A percentile compares a stretch with the other conserved stretches of the same genome.
phyloP scores from a whole-genome alignment of 169 alveolate species.

The Pseudocohnilembus persalinus region DNA sequence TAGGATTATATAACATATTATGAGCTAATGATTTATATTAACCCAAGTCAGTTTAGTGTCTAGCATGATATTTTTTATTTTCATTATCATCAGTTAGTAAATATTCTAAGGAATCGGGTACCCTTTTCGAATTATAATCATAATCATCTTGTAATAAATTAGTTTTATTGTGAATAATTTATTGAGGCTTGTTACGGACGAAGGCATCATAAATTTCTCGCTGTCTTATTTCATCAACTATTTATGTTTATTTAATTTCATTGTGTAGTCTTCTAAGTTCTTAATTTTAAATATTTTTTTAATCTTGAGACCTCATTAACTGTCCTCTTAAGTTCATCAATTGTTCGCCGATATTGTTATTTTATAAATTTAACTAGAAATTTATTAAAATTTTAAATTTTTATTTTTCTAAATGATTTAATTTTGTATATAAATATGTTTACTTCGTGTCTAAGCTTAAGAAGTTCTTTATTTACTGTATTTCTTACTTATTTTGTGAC shows the following conservation, averaged over 20 bases:
- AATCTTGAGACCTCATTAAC: slow-evolving; percentile 21
- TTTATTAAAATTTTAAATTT: no score
- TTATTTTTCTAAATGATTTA: background rate
- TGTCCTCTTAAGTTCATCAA: slow-evolving; percentile 18
- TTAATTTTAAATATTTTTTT: slow-evolving; percentile 8
- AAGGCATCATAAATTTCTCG: slow-evolving; percentile 30
- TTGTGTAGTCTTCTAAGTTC: slow-evolving; percentile 15
- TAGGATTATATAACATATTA: background rate
- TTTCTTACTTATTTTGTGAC: slow-evolving; percentile 22
- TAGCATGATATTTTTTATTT: background rate
- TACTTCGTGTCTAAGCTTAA: slow-evolving; percentile 24
- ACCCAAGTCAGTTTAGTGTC: background rate
- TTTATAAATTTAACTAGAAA: slow-evolving; percentile 1
- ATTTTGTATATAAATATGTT: no score
- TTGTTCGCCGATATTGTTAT: slow-evolving; percentile 23
- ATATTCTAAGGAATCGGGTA: background rate
- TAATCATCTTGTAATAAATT: background rate
- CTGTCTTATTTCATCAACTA: slow-evolving; percentile 29
- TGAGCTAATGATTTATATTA: background rate
- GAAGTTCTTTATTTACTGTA: slow-evolving; percentile 20
- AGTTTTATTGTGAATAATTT: background rate
- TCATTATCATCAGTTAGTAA: background rate
- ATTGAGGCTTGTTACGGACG: background rate
- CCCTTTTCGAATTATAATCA: background rate
- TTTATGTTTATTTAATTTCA: slow-evolving; percentile 27